Conservation (phyloP, 2,329 filamentous ascomycete genomes). For the Whalleya microplaca region DNA sequence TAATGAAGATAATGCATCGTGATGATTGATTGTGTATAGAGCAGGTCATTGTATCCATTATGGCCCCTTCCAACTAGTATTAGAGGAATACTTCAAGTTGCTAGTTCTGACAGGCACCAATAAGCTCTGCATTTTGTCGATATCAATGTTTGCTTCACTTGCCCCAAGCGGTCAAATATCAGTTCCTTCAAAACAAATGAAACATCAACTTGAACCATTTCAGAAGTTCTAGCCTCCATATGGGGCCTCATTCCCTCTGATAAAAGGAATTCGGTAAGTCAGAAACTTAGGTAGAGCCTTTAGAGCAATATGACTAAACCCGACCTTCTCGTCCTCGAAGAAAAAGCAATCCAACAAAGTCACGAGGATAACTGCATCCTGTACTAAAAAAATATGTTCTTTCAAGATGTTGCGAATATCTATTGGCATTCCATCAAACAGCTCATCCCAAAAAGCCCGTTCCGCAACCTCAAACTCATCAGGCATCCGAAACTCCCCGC, state of each 20-base stretch:
- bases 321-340: constrained; percentile 32
- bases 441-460: constrained; percentile 30
- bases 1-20: too few relatives aligned
- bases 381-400: constrained; percentile 36
- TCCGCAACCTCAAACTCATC: constrained; percentile 34
- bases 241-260: constrained; percentile 11
- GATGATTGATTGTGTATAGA: too few relatives aligned
- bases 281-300: constrained; percentile 36
- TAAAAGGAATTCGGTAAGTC: constrained; percentile 31
- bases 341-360: constrained; percentile 28
- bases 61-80: too few relatives aligned
- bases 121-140: too few relatives aligned
- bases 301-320: constrained; percentile 20
- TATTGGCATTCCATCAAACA: constrained; percentile 31
- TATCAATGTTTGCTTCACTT: too few relatives aligned
- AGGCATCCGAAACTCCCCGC: constrained; percentile 32
- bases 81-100: too few relatives aligned
- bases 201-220: too few relatives aligned
- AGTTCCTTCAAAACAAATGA: too few relatives aligned
- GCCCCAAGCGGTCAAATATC: too few relatives aligned
- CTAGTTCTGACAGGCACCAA: too few relatives aligned
- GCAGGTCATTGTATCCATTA: too few relatives aligned
- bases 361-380: constrained; percentile 36
- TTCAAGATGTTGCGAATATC: constrained; percentile 35
- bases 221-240: background rate